Base-by-base conservation (phyloP, 1,284 basidiomycete genomes). In the Leccinum pachyderme region DNA sequence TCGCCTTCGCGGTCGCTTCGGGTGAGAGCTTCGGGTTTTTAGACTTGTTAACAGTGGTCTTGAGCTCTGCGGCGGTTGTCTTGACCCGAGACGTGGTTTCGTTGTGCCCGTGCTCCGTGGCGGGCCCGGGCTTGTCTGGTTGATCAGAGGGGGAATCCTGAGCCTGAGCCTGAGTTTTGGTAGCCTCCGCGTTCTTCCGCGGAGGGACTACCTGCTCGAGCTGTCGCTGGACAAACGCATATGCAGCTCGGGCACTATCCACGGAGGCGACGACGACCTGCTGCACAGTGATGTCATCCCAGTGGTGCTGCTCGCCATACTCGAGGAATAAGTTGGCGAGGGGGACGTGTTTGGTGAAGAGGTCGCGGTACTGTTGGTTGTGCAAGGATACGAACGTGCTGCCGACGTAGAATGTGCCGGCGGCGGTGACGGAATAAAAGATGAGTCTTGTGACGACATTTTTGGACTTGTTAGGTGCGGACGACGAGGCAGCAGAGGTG, bases 371-470 rank as follows among this genome's bases (percentile, higher is more conserved):
- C 5, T 77, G 71, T 61, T 85, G 84, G 68, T 82, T 85, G 64
- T 86, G 80, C 77, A 87, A 87, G 24, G 90, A 82, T 58, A 83
- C 75, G 67, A 91, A 89, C 22, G 86, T 78, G 72, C 89, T 89
- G 55, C 85, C 86, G 60, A 86, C 76, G 75, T 93, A 94, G 75
- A 92, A 91, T n/a, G 85, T 82, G 44, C 82, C 80, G n/a, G 81
- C 81, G 7, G 78, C 79, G 12, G 80, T 77, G n/a, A 86, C 78
- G 6, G 84, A 77, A 67, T 82, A 84, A 57, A 91, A 71, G 44
- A 82, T 57, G 0, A 89, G 71, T 54, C 73, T 77, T 52, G 81
- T 78, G 28, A 88, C 66, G 51, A 82, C 60, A 44, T 73, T 71
- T 60, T 75, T 81, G 70, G 81, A 80, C 79, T 35, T 35, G 33